Evolutionary conservation across 208 protist species (phyloP).

Genomic region (Blechomonas ayalai): DNA sequence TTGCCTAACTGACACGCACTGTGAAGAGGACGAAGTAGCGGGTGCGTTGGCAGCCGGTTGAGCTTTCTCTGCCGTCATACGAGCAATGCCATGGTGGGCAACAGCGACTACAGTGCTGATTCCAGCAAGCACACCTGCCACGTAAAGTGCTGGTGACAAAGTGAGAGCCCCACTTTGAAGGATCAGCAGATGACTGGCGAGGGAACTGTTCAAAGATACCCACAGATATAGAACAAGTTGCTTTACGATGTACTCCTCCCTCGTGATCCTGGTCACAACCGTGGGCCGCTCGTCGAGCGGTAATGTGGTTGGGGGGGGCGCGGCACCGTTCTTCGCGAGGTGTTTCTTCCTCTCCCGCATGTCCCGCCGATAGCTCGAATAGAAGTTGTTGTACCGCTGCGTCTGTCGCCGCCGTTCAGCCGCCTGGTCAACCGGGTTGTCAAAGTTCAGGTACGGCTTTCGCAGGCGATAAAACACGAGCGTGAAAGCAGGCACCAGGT

Average conservation of each 20-base stretch:
- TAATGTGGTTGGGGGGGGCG: background rate
- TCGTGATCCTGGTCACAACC: conserved; percentile 27
- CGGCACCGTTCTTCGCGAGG: background rate
- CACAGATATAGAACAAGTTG: conserved; percentile 27
- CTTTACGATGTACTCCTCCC: conserved; percentile 58
- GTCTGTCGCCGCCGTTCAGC: background rate
- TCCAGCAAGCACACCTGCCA: too few species aligned
- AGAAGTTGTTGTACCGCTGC: background rate
- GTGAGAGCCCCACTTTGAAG: too few species aligned
- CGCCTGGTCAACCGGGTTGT: conserved; percentile 10
- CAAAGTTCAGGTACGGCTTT: conserved; percentile 23
- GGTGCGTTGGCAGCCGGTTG: too few species aligned
- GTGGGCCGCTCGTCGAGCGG: too few species aligned
- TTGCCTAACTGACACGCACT: too few species aligned
- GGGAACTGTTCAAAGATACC: conserved; percentile 6
- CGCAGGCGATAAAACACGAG: conserved; percentile 28
- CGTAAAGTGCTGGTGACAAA: too few species aligned
- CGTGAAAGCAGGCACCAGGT: conserved; percentile 12
- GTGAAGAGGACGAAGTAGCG: too few species aligned
- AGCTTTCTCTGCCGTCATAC: too few species aligned
- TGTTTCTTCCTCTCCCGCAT: background rate
- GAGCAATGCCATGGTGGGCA: too few species aligned
- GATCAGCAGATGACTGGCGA: conserved; percentile 10
- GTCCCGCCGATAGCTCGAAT: conserved; percentile 2
- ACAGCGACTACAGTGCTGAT: too few species aligned